Percentiles rank a stretch among this genome's conserved stretches.
phyloP scores from a whole-genome alignment of 1,139 yeast genomes.

The Waltiozyma sp. region DNA sequence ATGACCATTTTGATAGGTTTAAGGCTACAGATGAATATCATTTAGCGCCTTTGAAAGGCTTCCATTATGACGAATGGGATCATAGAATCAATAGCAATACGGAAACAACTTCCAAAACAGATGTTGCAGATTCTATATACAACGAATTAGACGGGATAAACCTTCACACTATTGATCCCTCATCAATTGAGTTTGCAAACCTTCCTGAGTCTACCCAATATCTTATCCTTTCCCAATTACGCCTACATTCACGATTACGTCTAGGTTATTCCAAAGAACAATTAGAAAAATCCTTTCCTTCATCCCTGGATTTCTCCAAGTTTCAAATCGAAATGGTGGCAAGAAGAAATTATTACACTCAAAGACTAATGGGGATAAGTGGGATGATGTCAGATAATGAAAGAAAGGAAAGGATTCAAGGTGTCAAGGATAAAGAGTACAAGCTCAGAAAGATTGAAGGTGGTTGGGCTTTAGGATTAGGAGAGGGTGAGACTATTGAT shows the following conservation, averaged over 20 bases:
- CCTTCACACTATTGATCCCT: slow-evolving; percentile 58
- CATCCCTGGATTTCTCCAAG: slow-evolving; percentile 79
- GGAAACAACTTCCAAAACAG: slow-evolving; percentile 18
- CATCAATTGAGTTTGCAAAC: slow-evolving; percentile 46
- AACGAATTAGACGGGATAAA: slow-evolving; percentile 66
- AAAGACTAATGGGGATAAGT: slow-evolving; percentile 69
- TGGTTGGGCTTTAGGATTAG: slow-evolving; percentile 79
- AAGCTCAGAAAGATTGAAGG: slow-evolving; percentile 64
- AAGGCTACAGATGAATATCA: slow-evolving; percentile 69
- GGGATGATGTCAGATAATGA: slow-evolving; percentile 77
- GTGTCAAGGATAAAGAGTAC: slow-evolving; percentile 72
- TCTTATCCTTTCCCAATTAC: slow-evolving; percentile 70
- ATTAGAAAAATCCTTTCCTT: slow-evolving; percentile 66
- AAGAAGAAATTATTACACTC: slow-evolving; percentile 83
- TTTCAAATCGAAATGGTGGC: slow-evolving; percentile 92
- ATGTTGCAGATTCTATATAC: slow-evolving; percentile 25
- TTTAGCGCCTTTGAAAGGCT: slow-evolving; percentile 55
- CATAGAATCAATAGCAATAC: slow-evolving; percentile 43
- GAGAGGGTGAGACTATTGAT: slow-evolving; percentile 27
- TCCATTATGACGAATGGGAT: slow-evolving; percentile 38
- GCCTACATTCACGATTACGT: slow-evolving; percentile 79
- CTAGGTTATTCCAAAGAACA: slow-evolving; percentile 93
- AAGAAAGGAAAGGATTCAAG: slow-evolving; percentile 63
- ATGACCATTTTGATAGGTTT: slow-evolving; percentile 13
- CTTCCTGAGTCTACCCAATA: slow-evolving; percentile 79